A percentile compares a stretch with the other conserved stretches of the same genome.
Evolutionary conservation across 805 yeast genomes (phyloP).

Genomic region (Suhomyces pyralidae): DNA sequence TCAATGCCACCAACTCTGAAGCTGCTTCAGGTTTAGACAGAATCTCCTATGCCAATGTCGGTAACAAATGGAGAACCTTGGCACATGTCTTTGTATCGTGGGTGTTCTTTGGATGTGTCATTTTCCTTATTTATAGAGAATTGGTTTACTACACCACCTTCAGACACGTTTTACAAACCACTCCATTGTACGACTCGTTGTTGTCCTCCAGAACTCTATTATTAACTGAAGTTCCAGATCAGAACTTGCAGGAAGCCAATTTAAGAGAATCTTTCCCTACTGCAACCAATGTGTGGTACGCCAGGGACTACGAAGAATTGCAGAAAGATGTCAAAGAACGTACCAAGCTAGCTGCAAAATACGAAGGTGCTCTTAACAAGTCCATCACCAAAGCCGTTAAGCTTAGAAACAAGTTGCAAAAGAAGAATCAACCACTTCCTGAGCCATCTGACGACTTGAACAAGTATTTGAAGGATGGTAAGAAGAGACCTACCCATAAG

Average conservation of each 20-base stretch:
- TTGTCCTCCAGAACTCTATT: slow-evolving; percentile 70
- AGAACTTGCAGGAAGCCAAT: slow-evolving; percentile 44
- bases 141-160: slow-evolving; percentile 66
- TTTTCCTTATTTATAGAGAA: slow-evolving; percentile 70
- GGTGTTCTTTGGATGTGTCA: slow-evolving; percentile 64
- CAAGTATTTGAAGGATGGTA: slow-evolving; percentile 61
- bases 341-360: slow-evolving; percentile 54
- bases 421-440: slow-evolving; percentile 55
- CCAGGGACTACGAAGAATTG: slow-evolving; percentile 60
- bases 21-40: slow-evolving; percentile 56
- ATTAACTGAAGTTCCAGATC: slow-evolving; percentile 62
- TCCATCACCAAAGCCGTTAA: slow-evolving; percentile 60
- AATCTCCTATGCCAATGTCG: slow-evolving; percentile 61
- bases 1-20: slow-evolving; percentile 64
- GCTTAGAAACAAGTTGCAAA: slow-evolving; percentile 50
- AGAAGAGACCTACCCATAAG: slow-evolving; percentile 80
- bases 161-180: slow-evolving; percentile 70
- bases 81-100: slow-evolving; percentile 78
- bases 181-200: slow-evolving; percentile 69
- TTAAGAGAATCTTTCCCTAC: slow-evolving; percentile 63
- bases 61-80: slow-evolving; percentile 59
- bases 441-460: slow-evolving; percentile 55
- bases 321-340: slow-evolving; percentile 59
- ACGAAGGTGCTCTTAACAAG: slow-evolving; percentile 64
- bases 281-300: slow-evolving; percentile 56